Percentiles rank a stretch among this genome's conserved stretches.
These are phyloP conservation scores for Pseudocercospora eumusae DNA, from an alignment of 2,329 filamentous ascomycete genomes.

Conservation along the genomic window DNA sequence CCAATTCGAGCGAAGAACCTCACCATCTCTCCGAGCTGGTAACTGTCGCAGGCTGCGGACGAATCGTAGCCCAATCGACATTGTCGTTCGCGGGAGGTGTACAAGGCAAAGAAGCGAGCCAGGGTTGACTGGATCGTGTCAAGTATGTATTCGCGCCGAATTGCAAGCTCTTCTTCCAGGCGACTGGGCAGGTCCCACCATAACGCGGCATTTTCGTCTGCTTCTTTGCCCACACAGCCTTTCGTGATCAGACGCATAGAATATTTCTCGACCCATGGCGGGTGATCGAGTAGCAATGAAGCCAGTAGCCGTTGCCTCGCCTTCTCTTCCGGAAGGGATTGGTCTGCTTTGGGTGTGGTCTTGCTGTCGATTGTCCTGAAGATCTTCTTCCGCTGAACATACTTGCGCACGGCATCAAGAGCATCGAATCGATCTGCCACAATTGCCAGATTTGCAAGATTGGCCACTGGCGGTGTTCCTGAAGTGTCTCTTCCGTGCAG, in stretches of 20 bases:
- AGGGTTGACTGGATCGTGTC: slow-evolving; percentile 70
- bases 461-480: slow-evolving; percentile 56
- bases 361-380: slow-evolving; percentile 48
- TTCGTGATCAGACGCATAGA: slow-evolving; percentile 67
- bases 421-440: slow-evolving; percentile 75
- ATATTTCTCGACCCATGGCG: slow-evolving; percentile 60
- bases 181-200: slow-evolving; percentile 75
- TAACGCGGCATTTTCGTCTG: slow-evolving; percentile 48
- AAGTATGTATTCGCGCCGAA: slow-evolving; percentile 66
- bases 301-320: slow-evolving; percentile 70
- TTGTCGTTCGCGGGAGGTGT: slow-evolving; percentile 67
- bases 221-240: slow-evolving; percentile 61
- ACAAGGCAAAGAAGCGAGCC: slow-evolving; percentile 66
- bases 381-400: slow-evolving; percentile 52
- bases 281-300: slow-evolving; percentile 65
- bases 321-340: slow-evolving; percentile 60
- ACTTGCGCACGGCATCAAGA: slow-evolving; percentile 55
- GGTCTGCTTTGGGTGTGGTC: slow-evolving; percentile 44
- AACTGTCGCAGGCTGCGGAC: slow-evolving; percentile 71
- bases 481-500: slow-evolving; percentile 59
- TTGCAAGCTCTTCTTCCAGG: slow-evolving; percentile 69
- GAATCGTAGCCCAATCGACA: slow-evolving; percentile 75
- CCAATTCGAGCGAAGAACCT: slow-evolving; percentile 66
- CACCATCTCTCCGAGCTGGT: slow-evolving; percentile 75
- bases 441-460: slow-evolving; percentile 67